Base-by-base conservation (phyloP, 1,284 basidiomycete species). In the Lignosus rhinocerotis region DNA sequence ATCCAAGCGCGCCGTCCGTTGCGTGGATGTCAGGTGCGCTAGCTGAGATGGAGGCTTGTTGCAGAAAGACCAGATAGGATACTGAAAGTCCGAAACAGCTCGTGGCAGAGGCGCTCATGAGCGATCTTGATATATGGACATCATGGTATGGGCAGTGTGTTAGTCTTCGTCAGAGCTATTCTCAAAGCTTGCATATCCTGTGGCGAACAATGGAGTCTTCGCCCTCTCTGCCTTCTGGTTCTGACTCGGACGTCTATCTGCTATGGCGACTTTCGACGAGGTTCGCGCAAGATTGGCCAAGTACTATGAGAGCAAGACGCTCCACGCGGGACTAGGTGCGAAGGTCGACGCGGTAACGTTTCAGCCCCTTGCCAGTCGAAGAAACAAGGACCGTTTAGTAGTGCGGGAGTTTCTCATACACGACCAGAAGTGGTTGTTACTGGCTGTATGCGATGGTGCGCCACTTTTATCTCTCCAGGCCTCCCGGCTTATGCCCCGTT, bases 401-500 rank as follows among this genome's bases (percentile, higher is more conserved):
- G 42, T 51, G 41, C 47, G 46, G 14, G 38, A 53, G 19, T 17
- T 53, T 10, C 12, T 8, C 6, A 48, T 60, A 16, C 33, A 21
- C 6, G 54, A 54, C 12, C 51, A 60, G 34, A 36, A 42, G 8
- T 56, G 55, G 53, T 25, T 60, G 25, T 34, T 60, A 9, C 16
- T 60, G 5, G 54, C 48, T 9, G 55, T 60, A 14, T 60, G 51
- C 42, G 59, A 56, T 42, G 59, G 54, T 60, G 45, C 32, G 55
- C 49, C 10, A 7, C 12, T 32, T 10, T 25, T 25, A 12, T 12
- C 17, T 41, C 14, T 33, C 19, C 8, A 7, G 14, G 16, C 10
- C n/a, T n/a, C n/a, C n/a, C n/a, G n/a, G n/a, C n/a, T n/a, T n/a
- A n/a, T n/a, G n/a, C n/a, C n/a, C n/a, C n/a, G n/a, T n/a, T n/a